phyloP scores from a whole-genome alignment of 495 filamentous ascomycete species.

The Aspergillus ellipticus region DNA sequence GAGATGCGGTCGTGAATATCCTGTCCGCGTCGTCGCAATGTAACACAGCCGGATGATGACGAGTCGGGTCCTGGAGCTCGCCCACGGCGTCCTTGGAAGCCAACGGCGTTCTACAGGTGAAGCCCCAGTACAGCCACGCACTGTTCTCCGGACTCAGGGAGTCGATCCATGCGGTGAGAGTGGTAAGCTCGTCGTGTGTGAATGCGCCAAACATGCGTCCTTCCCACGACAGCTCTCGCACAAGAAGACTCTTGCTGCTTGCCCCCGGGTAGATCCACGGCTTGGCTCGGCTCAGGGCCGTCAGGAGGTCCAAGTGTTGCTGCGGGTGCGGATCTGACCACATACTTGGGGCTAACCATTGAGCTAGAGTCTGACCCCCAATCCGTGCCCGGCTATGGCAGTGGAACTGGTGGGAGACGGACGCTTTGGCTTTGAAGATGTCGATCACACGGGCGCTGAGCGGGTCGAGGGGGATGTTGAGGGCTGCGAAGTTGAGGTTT shows the following conservation, averaged over 20 bases:
- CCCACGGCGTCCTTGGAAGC: too few species aligned
- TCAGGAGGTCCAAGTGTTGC: constrained; percentile 20
- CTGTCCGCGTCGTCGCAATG: neutral
- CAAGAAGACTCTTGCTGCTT: constrained; percentile 31
- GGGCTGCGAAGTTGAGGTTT: neutral
- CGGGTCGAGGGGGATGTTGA: neutral
- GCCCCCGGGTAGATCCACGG: constrained; percentile 39
- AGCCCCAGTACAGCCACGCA: too few species aligned
- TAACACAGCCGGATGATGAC: too few species aligned
- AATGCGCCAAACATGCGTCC: constrained; percentile 50
- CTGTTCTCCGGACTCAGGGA: neutral
- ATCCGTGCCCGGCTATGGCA: constrained; percentile 30
- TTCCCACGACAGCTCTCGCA: constrained; percentile 38
- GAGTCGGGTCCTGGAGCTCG: too few species aligned
- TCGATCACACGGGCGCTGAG: constrained; percentile 13
- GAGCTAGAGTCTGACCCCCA: constrained; percentile 24
- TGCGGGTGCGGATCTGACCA: constrained; percentile 22
- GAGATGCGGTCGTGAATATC: neutral
- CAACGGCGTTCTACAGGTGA: too few species aligned
- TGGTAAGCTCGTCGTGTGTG: constrained; percentile 36
- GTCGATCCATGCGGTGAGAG: constrained; percentile 38
- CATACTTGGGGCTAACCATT: constrained; percentile 34
- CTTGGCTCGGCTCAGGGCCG: constrained; percentile 17
- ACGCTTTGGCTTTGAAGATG: constrained; percentile 29
- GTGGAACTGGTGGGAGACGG: constrained; percentile 30